These are phyloP conservation scores for Irpex sp. DNA, from an alignment of 1,284 basidiomycete species.

Conservation along the genomic window DNA sequence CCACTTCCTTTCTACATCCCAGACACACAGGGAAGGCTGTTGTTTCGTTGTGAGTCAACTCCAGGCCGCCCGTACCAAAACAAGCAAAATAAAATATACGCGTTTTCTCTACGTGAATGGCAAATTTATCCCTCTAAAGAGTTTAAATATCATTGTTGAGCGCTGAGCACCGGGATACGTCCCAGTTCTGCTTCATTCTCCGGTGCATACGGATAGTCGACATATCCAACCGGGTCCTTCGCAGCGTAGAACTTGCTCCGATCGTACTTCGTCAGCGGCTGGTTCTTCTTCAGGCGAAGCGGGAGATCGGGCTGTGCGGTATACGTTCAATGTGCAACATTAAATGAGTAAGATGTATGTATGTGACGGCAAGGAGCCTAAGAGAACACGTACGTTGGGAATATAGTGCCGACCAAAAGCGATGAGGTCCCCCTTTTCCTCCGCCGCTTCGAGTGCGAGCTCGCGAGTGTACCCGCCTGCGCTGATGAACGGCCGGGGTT, in stretches of 20 bases:
- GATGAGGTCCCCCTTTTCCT: conserved; percentile 33
- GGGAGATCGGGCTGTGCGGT: conserved; percentile 43
- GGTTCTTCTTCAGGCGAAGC: conserved; percentile 31
- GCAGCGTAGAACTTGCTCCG: conserved; percentile 31
- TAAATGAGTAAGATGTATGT: not conserved
- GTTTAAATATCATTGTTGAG: no score
- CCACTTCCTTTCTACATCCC: no score
- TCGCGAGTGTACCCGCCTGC: conserved; percentile 31
- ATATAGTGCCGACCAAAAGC: conserved; percentile 47
- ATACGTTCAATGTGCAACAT: not conserved
- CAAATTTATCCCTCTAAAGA: no score
- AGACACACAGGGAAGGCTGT: no score
- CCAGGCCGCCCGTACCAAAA: no score
- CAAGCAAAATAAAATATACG: no score
- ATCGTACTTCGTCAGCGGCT: conserved; percentile 30
- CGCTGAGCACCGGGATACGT: no score
- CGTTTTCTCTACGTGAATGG: no score
- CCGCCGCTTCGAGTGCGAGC: conserved; percentile 21
- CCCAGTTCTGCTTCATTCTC: conserved; percentile 8
- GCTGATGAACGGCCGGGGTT: conserved; percentile 26
- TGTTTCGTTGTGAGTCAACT: no score
- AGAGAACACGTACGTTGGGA: conserved; percentile 29
- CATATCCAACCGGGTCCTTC: conserved; percentile 31
- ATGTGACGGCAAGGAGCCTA: not conserved
- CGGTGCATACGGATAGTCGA: conserved; percentile 34